A percentile compares a stretch with the other conserved stretches of the same genome.
Evolutionary conservation across 2,329 filamentous ascomycete genomes (phyloP).

Genomic region (Didymellaceae sp.): DNA sequence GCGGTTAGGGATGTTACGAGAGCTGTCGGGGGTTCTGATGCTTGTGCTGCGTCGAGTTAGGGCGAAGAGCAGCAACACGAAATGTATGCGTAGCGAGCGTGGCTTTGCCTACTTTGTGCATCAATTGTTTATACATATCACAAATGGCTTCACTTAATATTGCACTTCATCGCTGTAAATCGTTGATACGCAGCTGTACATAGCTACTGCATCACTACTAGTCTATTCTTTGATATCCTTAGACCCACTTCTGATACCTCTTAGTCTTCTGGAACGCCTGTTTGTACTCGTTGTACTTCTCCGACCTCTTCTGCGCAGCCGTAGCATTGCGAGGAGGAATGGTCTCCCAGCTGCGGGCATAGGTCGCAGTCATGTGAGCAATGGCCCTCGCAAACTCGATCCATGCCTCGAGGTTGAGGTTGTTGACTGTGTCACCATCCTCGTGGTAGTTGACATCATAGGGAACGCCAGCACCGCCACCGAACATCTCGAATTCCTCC

Average conservation of each 20-base stretch:
- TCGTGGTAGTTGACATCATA: conserved; percentile 66
- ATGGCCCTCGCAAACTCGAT: conserved; percentile 65
- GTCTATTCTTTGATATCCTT: neutral
- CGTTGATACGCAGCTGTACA: too few relatives aligned
- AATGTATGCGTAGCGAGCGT: too few relatives aligned
- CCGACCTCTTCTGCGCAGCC: conserved; percentile 26
- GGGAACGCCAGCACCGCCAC: conserved; percentile 68
- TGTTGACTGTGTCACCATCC: conserved; percentile 59
- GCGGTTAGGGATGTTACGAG: too few relatives aligned
- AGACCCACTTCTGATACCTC: conserved; percentile 33
- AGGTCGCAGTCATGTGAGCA: conserved; percentile 56
- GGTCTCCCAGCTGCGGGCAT: conserved; percentile 42
- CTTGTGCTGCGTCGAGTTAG: too few relatives aligned
- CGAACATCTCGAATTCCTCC: conserved; percentile 70
- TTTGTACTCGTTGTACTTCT: conserved; percentile 28
- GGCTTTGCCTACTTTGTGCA: too few relatives aligned
- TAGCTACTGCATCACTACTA: neutral
- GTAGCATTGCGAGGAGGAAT: conserved; percentile 38
- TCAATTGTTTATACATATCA: too few relatives aligned
- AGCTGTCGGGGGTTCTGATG: too few relatives aligned
- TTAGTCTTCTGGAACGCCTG: conserved; percentile 27
- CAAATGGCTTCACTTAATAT: too few relatives aligned
- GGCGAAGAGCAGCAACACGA: too few relatives aligned
- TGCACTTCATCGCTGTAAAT: too few relatives aligned
- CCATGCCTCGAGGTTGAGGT: conserved; percentile 62